These are phyloP conservation scores for Primulina tabacum DNA, from an alignment of 257 asterid genomes.

Conservation along the genomic window DNA sequence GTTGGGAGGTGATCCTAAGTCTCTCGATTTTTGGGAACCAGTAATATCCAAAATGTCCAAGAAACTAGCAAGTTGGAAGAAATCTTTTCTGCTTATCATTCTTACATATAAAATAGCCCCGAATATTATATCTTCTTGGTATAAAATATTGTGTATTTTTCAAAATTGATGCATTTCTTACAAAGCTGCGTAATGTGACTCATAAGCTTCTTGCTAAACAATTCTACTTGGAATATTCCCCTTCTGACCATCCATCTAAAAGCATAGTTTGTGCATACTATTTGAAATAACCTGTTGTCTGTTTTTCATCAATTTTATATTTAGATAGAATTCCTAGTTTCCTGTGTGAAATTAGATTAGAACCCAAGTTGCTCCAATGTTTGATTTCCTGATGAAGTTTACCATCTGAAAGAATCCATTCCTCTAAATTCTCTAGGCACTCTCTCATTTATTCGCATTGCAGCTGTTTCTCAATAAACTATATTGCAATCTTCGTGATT, in stretches of 20 bases:
- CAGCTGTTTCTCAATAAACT: not conserved
- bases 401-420: not conserved
- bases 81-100: not conserved
- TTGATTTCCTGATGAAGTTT: not conserved
- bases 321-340: not conserved
- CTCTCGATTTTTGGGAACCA: no score
- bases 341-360: not conserved
- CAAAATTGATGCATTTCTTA: not conserved
- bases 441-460: not conserved
- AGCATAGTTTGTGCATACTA: not conserved
- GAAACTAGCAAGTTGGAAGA: no score
- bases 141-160: no score
- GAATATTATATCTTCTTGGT: not conserved
- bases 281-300: not conserved
- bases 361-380: not conserved
- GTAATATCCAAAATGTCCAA: no score
- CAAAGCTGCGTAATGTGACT: not conserved
- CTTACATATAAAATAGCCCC: not conserved
- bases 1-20: no score
- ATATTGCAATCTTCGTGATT: not conserved
- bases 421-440: not conserved
- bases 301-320: not conserved
- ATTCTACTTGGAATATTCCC: not conserved
- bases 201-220: not conserved
- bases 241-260: slow-evolving; percentile 2